Percentiles rank a stretch among this genome's conserved stretches.
Conservation (phyloP, 345 rosid genomes). For the Microthlaspi erraticum region DNA sequence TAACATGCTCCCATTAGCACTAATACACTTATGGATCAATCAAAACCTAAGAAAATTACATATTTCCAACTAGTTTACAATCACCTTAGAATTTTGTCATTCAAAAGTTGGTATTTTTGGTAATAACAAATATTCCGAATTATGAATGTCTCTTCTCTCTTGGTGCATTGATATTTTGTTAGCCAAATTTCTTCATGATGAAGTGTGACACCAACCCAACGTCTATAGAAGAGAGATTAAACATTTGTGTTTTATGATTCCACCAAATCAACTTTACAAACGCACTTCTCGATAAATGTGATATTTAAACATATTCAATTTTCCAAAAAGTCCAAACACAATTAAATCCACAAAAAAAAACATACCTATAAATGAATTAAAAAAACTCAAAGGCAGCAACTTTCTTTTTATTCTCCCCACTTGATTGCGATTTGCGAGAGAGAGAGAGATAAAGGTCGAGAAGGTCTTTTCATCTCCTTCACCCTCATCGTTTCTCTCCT, state of each 20-base stretch:
- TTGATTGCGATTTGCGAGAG: conserved; percentile 26
- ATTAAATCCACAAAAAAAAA: conserved; percentile 20
- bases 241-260: background rate
- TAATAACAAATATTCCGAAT: background rate
- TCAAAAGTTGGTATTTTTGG: no score
- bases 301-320: background rate
- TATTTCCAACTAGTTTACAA: no score
- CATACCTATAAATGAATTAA: background rate
- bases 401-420: conserved; percentile 39
- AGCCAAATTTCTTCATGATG: background rate
- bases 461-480: conserved; percentile 40
- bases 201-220: conserved; percentile 15
- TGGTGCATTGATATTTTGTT: background rate
- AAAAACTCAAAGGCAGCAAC: conserved; percentile 30
- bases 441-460: conserved; percentile 40
- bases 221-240: background rate
- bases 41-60: no score
- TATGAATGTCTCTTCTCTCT: background rate
- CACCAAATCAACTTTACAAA: conserved; percentile 5
- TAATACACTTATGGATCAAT: no score
- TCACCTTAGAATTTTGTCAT: no score
- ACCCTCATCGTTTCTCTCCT: conserved; percentile 30
- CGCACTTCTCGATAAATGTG: conserved; percentile 10
- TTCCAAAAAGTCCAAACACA: conserved; percentile 27
- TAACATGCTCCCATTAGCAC: no score